phyloP scores from a whole-genome alignment of 495 filamentous ascomycete species.

The Opeltia flavorubescens region DNA sequence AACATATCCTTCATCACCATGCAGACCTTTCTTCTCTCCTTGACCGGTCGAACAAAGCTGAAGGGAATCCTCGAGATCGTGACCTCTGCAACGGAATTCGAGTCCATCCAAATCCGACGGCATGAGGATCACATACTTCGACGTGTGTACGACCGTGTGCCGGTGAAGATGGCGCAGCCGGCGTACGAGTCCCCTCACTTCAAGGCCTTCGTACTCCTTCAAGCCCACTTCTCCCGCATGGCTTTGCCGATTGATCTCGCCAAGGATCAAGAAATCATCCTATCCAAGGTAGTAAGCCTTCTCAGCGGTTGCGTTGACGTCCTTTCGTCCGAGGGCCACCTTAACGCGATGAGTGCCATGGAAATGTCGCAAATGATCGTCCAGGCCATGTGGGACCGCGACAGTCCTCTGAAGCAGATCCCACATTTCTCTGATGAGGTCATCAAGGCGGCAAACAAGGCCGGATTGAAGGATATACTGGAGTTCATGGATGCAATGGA shows the following conservation, averaged over 20 bases:
- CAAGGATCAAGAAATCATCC: constrained; percentile 84
- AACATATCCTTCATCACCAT: constrained; percentile 99
- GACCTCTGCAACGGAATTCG: constrained; percentile 92
- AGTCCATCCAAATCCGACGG: constrained; percentile 83
- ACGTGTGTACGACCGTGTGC: constrained; percentile 85
- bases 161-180: constrained; percentile 81
- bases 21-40: constrained; percentile 97
- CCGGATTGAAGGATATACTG: constrained; percentile 77
- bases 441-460: constrained; percentile 69
- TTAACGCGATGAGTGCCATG: constrained; percentile 97
- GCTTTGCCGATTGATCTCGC: constrained; percentile 91
- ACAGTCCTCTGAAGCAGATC: constrained; percentile 94
- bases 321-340: constrained; percentile 84
- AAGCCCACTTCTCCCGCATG: constrained; percentile 96
- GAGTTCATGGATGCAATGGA: constrained; percentile 99
- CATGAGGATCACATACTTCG: constrained; percentile 83
- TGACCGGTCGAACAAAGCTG: constrained; percentile 75
- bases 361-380: constrained; percentile 99
- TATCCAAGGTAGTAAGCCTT: constrained; percentile 74
- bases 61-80: constrained; percentile 96
- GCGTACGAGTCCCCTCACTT: constrained; percentile 91
- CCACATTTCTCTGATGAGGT: constrained; percentile 80
- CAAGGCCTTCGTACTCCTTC: constrained; percentile 90
- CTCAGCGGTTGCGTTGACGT: constrained; percentile 90
- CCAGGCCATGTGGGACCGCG: constrained; percentile 97